Evolutionary conservation across 805 yeast genomes (phyloP).

Genomic region (Pichia heedii): DNA sequence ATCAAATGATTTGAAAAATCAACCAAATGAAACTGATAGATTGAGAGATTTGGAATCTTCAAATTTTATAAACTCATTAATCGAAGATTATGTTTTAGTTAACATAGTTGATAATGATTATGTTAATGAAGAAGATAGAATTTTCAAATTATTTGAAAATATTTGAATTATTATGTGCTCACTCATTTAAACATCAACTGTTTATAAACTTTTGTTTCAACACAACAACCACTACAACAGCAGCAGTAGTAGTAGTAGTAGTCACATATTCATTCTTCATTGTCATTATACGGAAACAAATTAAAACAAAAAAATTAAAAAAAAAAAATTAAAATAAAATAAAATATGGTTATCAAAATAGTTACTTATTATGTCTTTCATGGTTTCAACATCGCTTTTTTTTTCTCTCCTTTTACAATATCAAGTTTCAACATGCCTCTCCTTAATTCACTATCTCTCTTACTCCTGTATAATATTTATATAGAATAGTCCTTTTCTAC

Average conservation of each 20-base stretch:
- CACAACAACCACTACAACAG: constrained; percentile 1
- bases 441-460: background rate
- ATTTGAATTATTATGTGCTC: no score
- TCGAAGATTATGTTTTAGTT: constrained; percentile 61
- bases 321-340: no score
- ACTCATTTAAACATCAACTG: constrained; percentile 14
- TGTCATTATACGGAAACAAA: no score
- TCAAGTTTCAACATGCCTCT: background rate
- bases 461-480: constrained; percentile 5
- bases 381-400: background rate
- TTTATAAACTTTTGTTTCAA: constrained; percentile 3
- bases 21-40: constrained; percentile 15
- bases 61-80: constrained; percentile 36
- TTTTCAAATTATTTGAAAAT: constrained; percentile 41
- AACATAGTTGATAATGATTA: constrained; percentile 88
- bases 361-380: background rate
- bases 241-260: background rate
- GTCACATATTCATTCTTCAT: background rate
- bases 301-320: no score
- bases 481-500: constrained; percentile 12
- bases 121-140: constrained; percentile 40
- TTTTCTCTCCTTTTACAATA: background rate
- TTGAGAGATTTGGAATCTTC: constrained; percentile 20
- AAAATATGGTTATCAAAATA: no score
- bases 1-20: constrained; percentile 27